Evolutionary conservation across 176 grass and related monocot species (phyloP), one percentile per base, ranked within the genome.

Genomic region (Bonia amplexicaulis): DNA sequence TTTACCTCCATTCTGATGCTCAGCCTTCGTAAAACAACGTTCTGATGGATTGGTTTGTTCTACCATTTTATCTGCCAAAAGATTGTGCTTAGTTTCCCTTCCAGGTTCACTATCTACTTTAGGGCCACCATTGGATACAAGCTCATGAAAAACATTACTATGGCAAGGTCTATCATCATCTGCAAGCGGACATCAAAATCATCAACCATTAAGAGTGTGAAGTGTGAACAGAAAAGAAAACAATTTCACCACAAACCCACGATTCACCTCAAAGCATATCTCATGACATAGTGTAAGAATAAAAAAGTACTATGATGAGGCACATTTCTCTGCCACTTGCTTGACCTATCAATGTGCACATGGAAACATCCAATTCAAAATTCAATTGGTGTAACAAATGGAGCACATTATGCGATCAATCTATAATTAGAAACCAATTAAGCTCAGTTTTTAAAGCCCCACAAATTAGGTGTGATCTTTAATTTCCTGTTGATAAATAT

Each of bases 1-100:
- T 84, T 84, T 87, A 70, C 55, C 54, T 80, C 85, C 85, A 84
- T 87, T 91, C 70, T 76, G 70, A 80, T 64, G 69, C 54, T 76
- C 85, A 6, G 35, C 12, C 46, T 91, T 87, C 69, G 80, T n/a
- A 87, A 84, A 91, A 71, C 26, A 76, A 75, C 55, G 11, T 63
- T 85, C 85, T 27, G 85, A 71, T 84, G 67, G 63, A 80, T 88
- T 91, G 41, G 45, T 81, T 51, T 91, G 89, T 63, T 85, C 76
- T 64, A 91, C 81, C 89, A 84, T 91, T 76, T 87, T 76, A 75
- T 87, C 81, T 70, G 37, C 70, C 45, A 80, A 76, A 81, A 44
- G 7, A 23, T 22, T 53, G 25, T 29, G 45, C 55, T 84, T 75
- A 75, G 69, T 69, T 85, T 85, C 85, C 19, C 53, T 80, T 81